A percentile compares a stretch with the other conserved stretches of the same genome.
Evolutionary conservation across 2,329 filamentous ascomycete genomes (phyloP).

Genomic region (Byssothecium circinans): DNA sequence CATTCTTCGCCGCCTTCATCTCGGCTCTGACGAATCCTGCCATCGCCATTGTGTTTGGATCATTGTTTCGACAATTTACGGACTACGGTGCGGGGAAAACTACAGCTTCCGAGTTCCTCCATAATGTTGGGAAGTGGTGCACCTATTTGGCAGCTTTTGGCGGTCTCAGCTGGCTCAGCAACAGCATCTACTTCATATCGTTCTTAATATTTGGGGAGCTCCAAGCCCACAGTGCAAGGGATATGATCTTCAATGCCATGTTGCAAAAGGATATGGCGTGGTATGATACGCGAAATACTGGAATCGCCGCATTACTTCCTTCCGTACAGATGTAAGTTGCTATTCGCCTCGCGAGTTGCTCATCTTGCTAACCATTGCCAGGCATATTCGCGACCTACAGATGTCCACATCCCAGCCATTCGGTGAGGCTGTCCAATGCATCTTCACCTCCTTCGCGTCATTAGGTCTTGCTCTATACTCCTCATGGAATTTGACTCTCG

Average conservation of each 20-base stretch:
- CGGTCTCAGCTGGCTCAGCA: slow-evolving; percentile 65
- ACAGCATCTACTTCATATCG: slow-evolving; percentile 65
- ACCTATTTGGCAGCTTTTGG: slow-evolving; percentile 66
- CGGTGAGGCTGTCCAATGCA: slow-evolving; percentile 67
- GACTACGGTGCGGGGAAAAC: slow-evolving; percentile 62
- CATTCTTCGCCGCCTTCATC: slow-evolving; percentile 58
- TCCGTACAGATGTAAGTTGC: slow-evolving; percentile 70
- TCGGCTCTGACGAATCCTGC: slow-evolving; percentile 66
- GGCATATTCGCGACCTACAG: slow-evolving; percentile 81
- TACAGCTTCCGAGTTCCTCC: slow-evolving; percentile 55
- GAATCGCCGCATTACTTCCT: slow-evolving; percentile 70
- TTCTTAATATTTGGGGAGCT: slow-evolving; percentile 83
- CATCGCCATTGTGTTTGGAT: slow-evolving; percentile 71
- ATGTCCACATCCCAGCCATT: slow-evolving; percentile 77
- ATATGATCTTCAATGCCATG: slow-evolving; percentile 67
- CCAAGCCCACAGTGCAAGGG: slow-evolving; percentile 69
- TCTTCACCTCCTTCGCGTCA: slow-evolving; percentile 66
- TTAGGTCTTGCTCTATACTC: slow-evolving; percentile 73
- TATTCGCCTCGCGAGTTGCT: not conserved
- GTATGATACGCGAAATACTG: slow-evolving; percentile 76
- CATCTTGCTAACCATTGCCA: slow-evolving; percentile 44
- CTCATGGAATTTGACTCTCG: slow-evolving; percentile 82
- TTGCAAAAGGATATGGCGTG: slow-evolving; percentile 75
- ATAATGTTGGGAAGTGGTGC: slow-evolving; percentile 61
- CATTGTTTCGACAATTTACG: slow-evolving; percentile 72